These are phyloP conservation scores for Hibiscus tridactylites DNA, from an alignment of 345 rosid species.

Conservation along the genomic window DNA sequence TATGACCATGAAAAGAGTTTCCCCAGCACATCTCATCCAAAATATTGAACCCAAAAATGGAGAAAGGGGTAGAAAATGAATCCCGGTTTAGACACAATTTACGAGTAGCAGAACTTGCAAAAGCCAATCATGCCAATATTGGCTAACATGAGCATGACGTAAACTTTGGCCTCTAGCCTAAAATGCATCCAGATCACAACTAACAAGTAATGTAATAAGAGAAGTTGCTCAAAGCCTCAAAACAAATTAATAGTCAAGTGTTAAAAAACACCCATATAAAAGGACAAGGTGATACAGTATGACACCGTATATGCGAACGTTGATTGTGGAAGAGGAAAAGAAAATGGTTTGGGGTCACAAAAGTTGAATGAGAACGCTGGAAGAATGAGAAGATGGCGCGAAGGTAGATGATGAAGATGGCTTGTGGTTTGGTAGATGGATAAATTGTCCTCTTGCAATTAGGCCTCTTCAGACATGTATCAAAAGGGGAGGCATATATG, in stretches of 20 bases:
- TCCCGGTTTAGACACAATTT: neutral
- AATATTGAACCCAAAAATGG: neutral
- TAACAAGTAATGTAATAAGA: conserved; percentile 1
- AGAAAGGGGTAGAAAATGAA: neutral
- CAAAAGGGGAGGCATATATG: too few relatives aligned
- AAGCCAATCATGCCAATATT: neutral
- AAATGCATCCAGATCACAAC: neutral
- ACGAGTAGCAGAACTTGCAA: neutral
- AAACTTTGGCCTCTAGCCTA: neutral
- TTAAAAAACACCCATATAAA: too few relatives aligned
- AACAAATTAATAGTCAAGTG: neutral
- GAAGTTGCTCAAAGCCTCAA: neutral
- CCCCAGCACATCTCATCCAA: neutral
- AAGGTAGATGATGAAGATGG: too few relatives aligned
- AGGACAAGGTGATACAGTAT: too few relatives aligned
- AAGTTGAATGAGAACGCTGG: too few relatives aligned
- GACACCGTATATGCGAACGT: too few relatives aligned
- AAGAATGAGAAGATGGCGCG: too few relatives aligned
- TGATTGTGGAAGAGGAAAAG: too few relatives aligned
- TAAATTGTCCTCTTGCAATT: too few relatives aligned
- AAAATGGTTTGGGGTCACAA: too few relatives aligned
- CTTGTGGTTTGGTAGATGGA: too few relatives aligned
- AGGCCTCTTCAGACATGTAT: too few relatives aligned
- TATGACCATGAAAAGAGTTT: neutral
- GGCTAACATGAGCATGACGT: neutral